Percentiles rank a stretch among this genome's conserved stretches.
phyloP scores from a whole-genome alignment of 1,284 basidiomycete species.

The Cryptococcus sp. region DNA sequence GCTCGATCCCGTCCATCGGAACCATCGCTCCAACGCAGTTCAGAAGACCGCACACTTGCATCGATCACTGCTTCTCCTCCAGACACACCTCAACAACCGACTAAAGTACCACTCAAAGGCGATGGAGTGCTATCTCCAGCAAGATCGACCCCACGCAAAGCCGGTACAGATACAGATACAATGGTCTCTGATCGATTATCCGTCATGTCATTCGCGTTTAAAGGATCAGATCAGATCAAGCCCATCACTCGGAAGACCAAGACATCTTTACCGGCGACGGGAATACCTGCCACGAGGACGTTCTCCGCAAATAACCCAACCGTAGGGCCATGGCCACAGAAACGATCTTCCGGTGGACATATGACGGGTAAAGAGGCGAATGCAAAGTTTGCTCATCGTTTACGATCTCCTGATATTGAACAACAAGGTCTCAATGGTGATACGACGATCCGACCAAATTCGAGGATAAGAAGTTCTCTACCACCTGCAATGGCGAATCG shows the following conservation, averaged over 20 bases:
- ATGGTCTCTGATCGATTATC: slow-evolving; percentile 28
- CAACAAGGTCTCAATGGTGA: not conserved
- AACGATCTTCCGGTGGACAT: slow-evolving; percentile 15
- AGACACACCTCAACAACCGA: slow-evolving; percentile 8
- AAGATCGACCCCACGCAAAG: slow-evolving; percentile 1
- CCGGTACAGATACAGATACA: slow-evolving; percentile 23
- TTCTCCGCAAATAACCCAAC: slow-evolving; percentile 1
- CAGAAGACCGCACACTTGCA: not conserved
- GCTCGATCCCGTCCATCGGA: slow-evolving; percentile 1
- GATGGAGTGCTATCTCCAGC: slow-evolving; percentile 14
- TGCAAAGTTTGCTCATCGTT: slow-evolving; percentile 42
- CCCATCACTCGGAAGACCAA: slow-evolving; percentile 1
- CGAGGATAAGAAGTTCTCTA: slow-evolving; percentile 11
- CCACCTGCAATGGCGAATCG: slow-evolving; percentile 13
- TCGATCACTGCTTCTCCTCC: not conserved
- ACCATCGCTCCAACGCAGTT: not conserved
- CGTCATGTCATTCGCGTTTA: slow-evolving; percentile 41
- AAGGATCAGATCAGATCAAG: slow-evolving; percentile 18
- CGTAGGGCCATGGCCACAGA: slow-evolving; percentile 3
- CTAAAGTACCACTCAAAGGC: slow-evolving; percentile 23
- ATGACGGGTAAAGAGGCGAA: slow-evolving; percentile 22
- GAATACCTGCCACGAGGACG: not conserved
- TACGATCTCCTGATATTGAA: slow-evolving; percentile 21
- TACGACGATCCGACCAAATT: slow-evolving; percentile 2
- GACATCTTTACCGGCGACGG: not conserved